Base-by-base conservation (phyloP, 768 basidiomycete species). In the Russula dissimulans region DNA sequence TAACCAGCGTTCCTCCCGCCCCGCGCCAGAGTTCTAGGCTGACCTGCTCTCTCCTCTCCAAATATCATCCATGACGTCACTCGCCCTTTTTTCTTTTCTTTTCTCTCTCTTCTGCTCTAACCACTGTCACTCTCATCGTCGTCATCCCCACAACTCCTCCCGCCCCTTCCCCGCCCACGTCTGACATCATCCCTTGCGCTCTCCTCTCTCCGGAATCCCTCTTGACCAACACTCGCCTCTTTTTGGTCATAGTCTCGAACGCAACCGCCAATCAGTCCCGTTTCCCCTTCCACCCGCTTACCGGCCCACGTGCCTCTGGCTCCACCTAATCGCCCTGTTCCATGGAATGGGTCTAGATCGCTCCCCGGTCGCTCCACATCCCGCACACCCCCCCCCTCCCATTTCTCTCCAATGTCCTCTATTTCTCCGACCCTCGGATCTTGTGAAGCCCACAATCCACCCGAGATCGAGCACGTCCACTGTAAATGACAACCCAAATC, bases 21-120 rank as follows among this genome's bases (percentile, higher is more conserved):
- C 58, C 58, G 57, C 58, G 57, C 57, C 57, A 58, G 34, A 31
- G 62, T 55, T 61, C 59, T 63, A 60, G 59, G 59, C 61, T 52
- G 44, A 39, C 43, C 50, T 31, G 26, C n/a, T 26, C 22, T 34
- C 14, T 9, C 18, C 47, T 22, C 39, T n/a, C 22, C 22, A 26
- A 26, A 1, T 26, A 38, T 42, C 51, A 34, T 29, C 26, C 36
- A 61, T 56, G 62, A 61, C 60, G 60, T 61, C 60, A 61, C 60
- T 52, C 48, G 15, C 12, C 39, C 29, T 34, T 41, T 49, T 46
- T 22, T 18, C n/a, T 17, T 36, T 4, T 32, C 17, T 32, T 5
- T 5, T 14, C 29, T 32, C 31, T 15, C 42, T 5, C 39, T n/a
- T n/a, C n/a, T n/a, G n/a, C n/a, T n/a, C n/a, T n/a, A n/a, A n/a